Base-by-base conservation (phyloP, 768 basidiomycete species). In the Fomitopsis serialis region DNA sequence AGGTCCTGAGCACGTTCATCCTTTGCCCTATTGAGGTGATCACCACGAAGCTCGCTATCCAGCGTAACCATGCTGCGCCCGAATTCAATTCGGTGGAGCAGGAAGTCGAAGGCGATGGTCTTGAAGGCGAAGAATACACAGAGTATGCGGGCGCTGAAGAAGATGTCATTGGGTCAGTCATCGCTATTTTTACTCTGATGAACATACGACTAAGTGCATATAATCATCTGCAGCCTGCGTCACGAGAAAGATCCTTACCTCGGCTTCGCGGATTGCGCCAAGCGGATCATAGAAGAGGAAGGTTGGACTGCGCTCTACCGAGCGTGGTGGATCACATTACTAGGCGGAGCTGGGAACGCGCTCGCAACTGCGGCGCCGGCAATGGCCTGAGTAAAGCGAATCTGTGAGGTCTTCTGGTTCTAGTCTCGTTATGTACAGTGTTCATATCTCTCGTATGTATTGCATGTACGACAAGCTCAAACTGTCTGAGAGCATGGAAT, bases 1-100 rank as follows among this genome's bases (percentile, higher is more conserved):
- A 83, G 11, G 62, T 78, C 34, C 57, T 83, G 45, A 81, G 82
- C 68, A 82, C 84, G 2, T 59, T 63, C 13, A 62, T 89, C 52
- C 75, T 92, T 12, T 76, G 87, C 25, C 91, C 91, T 4, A 70
- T 93, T 24, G 91, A 93, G 63, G 89, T 93, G 25, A 85, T 92
- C 46, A 68, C 82, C 13, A 87, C 85, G 13, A 75, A 89, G 46
- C 77, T 93, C 5, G 86, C 89, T 19, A 87, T 93, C 52, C 91
- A 93, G 62, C 80, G 91, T 50, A 93, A 92, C 58, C 89, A 92
- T 58, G 81, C 85, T 7, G 82, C 85, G 15, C 71, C 82, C 5
- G 87, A 86, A 52, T 88, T 80, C 62, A 87, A 89, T 57, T 84
- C 87, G 1, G 80, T 88, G 27, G 71, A 81, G 3, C 87, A 89